Evolutionary conservation across 371 early-diverging fungal species (phyloP).

Genomic region (Lichtheimia ornata): DNA sequence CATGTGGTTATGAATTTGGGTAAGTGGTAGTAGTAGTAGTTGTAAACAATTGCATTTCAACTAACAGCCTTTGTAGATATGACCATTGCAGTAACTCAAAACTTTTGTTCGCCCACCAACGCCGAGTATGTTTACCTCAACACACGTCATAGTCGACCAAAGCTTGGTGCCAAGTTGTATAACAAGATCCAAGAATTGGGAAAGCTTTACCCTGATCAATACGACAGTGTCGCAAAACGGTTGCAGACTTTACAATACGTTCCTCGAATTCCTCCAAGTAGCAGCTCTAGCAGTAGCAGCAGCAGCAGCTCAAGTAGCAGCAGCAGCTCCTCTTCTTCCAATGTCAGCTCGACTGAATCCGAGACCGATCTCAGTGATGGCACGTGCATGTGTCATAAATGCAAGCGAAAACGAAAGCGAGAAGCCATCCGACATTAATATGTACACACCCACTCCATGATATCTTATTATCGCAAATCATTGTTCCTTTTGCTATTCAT

Average conservation of each 20-base stretch:
- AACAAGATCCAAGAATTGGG: slow-evolving; percentile 46
- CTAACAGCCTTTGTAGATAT: slow-evolving; percentile 53
- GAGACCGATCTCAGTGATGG: slow-evolving; percentile 59
- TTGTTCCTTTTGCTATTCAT: neutral
- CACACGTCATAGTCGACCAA: slow-evolving; percentile 74
- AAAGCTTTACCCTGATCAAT: slow-evolving; percentile 37
- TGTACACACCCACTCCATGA: too few species aligned
- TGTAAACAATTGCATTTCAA: neutral
- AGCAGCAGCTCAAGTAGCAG: slow-evolving; percentile 28
- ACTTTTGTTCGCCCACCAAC: slow-evolving; percentile 75
- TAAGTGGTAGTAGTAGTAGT: slow-evolving; percentile 12
- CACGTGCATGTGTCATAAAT: slow-evolving; percentile 64
- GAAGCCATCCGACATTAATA: neutral
- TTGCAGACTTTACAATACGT: slow-evolving; percentile 52
- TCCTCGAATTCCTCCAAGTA: slow-evolving; percentile 59
- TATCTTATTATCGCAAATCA: neutral
- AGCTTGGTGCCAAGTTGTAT: slow-evolving; percentile 59
- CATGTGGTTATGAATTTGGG: slow-evolving; percentile 86
- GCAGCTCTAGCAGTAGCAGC: slow-evolving; percentile 40
- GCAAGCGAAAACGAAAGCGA: slow-evolving; percentile 55
- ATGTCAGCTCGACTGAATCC: slow-evolving; percentile 54
- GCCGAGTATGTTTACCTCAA: slow-evolving; percentile 74
- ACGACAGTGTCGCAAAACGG: slow-evolving; percentile 43
- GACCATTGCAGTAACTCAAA: slow-evolving; percentile 82
- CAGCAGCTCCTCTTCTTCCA: slow-evolving; percentile 20